Evolutionary conservation across 202 grass and related monocot species (phyloP).

Genomic region (Dendrocalamus latiflorus): DNA sequence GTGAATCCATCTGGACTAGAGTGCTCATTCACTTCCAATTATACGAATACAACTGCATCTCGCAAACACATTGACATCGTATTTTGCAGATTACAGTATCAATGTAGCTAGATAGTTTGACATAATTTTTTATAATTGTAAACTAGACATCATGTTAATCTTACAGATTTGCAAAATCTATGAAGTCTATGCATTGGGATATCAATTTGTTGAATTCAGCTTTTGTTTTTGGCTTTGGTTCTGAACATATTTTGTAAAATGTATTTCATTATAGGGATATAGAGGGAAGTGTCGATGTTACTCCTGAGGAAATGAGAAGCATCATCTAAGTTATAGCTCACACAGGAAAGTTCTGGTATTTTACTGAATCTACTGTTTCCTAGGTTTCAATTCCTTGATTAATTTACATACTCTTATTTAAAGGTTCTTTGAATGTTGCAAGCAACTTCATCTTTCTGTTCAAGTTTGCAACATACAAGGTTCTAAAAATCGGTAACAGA

Average conservation of each 20-base stretch:
- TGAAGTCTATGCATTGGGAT: neutral
- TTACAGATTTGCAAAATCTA: neutral
- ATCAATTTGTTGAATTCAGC: neutral
- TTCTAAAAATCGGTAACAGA: too few species aligned
- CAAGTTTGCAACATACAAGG: neutral
- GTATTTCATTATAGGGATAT: slow-evolving; percentile 37
- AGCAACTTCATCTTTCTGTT: neutral
- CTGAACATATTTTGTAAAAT: slow-evolving; percentile 20
- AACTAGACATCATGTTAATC: neutral
- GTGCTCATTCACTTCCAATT: neutral
- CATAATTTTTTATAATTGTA: neutral
- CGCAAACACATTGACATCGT: neutral
- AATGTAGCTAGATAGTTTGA: neutral
- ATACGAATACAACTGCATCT: neutral
- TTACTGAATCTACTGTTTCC: too few species aligned
- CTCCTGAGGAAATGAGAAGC: too few species aligned
- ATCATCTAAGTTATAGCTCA: too few species aligned
- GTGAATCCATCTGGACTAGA: neutral
- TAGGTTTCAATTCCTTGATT: neutral
- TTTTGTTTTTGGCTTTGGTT: neutral
- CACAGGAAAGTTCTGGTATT: too few species aligned
- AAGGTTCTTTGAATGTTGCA: neutral
- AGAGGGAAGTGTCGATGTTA: too few species aligned
- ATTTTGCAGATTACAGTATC: neutral
- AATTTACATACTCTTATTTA: too few species aligned